phyloP scores from a whole-genome alignment of 2,329 filamentous ascomycete species.

The Sarocladiaceae sp. region DNA sequence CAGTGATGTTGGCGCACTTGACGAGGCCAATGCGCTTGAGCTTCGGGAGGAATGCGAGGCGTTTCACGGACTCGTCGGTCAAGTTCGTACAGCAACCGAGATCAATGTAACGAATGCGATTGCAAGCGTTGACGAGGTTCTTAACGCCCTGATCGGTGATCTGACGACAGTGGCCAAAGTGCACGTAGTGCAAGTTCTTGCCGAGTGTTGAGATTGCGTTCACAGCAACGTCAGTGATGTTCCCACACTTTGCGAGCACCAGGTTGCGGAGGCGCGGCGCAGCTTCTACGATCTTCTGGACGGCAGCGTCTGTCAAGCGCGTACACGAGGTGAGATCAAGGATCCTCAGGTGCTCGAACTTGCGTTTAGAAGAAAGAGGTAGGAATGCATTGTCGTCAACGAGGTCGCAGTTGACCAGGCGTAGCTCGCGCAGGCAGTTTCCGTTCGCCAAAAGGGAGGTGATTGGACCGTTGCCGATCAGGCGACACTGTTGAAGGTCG shows the following conservation, averaged over 20 bases:
- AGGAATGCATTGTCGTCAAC: conserved; percentile 89
- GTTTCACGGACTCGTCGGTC: conserved; percentile 81
- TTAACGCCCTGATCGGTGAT: conserved; percentile 89
- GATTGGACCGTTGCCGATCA: conserved; percentile 78
- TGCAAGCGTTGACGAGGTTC: conserved; percentile 78
- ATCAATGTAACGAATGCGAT: conserved; percentile 94
- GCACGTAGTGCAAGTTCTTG: conserved; percentile 95
- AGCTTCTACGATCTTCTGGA: conserved; percentile 80
- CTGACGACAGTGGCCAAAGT: conserved; percentile 86
- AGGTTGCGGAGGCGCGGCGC: conserved; percentile 89
- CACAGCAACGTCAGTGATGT: conserved; percentile 87
- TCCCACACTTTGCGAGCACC: conserved; percentile 88
- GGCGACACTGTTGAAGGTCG: conserved; percentile 80
- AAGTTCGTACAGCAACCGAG: conserved; percentile 89
- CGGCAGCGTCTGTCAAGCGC: conserved; percentile 77
- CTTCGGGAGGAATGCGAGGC: conserved; percentile 83
- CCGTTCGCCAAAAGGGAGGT: conserved; percentile 76
- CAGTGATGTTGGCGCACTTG: conserved; percentile 87
- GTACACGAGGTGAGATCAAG: conserved; percentile 88
- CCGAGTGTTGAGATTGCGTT: conserved; percentile 82
- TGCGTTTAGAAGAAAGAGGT: conserved; percentile 61
- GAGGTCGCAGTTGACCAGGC: conserved; percentile 78
- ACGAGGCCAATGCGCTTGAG: conserved; percentile 91
- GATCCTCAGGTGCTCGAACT: conserved; percentile 85
- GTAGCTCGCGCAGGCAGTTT: conserved; percentile 81